Conservation (phyloP, 2,329 filamentous ascomycete genomes). For the Xylariaceae sp. region DNA sequence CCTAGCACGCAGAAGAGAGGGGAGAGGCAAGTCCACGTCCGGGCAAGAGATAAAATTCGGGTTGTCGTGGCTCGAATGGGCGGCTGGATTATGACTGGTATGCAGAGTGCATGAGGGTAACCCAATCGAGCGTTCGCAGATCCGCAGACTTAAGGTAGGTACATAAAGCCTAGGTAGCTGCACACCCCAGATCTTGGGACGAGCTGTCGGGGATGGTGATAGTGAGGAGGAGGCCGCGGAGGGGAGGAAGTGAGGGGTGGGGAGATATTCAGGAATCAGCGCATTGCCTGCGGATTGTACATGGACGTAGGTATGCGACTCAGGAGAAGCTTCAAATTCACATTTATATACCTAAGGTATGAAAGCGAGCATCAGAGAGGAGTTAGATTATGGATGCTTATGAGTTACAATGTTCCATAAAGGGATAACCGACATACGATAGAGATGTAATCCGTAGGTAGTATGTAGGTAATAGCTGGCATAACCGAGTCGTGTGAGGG, state of each 20-base stretch:
- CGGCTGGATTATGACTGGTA: slow-evolving; percentile 31
- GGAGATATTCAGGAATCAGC: neutral
- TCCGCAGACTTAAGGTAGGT: slow-evolving; percentile 23
- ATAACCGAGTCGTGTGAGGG: no score
- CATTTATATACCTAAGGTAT: no score
- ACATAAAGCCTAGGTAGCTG: slow-evolving; percentile 8
- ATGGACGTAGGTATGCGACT: neutral
- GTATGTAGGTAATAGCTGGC: no score
- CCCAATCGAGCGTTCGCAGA: slow-evolving; percentile 34
- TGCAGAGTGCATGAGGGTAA: slow-evolving; percentile 34
- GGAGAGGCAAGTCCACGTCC: slow-evolving; percentile 33
- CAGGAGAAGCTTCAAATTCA: no score
- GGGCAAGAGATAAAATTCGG: slow-evolving; percentile 28
- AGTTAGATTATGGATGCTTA: no score
- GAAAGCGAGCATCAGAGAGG: no score
- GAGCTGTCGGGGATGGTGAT: slow-evolving; percentile 10
- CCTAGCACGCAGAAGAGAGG: slow-evolving; percentile 25
- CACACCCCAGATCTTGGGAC: slow-evolving; percentile 21
- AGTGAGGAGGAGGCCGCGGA: neutral
- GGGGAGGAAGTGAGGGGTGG: neutral
- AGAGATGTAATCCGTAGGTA: no score
- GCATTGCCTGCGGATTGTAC: neutral
- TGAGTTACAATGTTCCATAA: no score
- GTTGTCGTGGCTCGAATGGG: slow-evolving; percentile 37
- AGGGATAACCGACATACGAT: no score